These are phyloP conservation scores for Smallanthus sonchifolius DNA, from an alignment of 129 eudicot genomes.

Conservation along the genomic window DNA sequence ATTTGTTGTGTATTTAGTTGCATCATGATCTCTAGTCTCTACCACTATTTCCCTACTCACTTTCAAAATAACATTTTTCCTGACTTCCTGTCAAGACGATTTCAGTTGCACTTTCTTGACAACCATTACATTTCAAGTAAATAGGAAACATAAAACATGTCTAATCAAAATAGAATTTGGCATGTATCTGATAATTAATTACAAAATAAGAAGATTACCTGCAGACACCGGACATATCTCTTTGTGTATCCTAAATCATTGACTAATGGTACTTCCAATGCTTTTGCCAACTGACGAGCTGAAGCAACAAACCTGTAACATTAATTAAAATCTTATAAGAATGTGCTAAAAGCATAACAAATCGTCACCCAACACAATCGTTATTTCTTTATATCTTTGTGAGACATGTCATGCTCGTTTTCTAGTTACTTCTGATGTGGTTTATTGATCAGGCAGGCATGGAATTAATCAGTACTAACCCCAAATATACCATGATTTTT, in stretches of 20 bases:
- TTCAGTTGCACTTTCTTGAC: too few relatives aligned
- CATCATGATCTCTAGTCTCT: too few relatives aligned
- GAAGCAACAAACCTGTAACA: constrained; percentile 26
- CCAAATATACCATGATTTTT: not conserved
- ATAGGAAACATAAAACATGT: not conserved
- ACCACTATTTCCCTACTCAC: too few relatives aligned
- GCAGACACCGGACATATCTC: constrained; percentile 25
- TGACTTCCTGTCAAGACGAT: too few relatives aligned
- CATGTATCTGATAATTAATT: not conserved
- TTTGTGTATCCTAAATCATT: constrained; percentile 28
- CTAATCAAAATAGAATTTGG: not conserved
- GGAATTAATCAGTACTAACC: not conserved
- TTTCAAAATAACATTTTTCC: too few relatives aligned
- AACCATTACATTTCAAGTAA: not conserved
- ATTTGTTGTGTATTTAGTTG: too few relatives aligned
- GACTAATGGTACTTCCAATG: constrained; percentile 25
- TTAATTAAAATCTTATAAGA: not conserved
- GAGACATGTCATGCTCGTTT: not conserved
- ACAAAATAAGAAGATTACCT: constrained; percentile 3
- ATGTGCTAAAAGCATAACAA: not conserved
- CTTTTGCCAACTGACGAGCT: constrained; percentile 26
- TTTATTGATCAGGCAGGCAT: not conserved
- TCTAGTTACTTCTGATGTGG: not conserved
- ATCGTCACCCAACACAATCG: not conserved
- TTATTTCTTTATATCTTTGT: too few relatives aligned